A percentile compares a stretch with the other conserved stretches of the same genome.
Conservation (phyloP, 441 rosid species). For the Aleurites moluccanus region DNA sequence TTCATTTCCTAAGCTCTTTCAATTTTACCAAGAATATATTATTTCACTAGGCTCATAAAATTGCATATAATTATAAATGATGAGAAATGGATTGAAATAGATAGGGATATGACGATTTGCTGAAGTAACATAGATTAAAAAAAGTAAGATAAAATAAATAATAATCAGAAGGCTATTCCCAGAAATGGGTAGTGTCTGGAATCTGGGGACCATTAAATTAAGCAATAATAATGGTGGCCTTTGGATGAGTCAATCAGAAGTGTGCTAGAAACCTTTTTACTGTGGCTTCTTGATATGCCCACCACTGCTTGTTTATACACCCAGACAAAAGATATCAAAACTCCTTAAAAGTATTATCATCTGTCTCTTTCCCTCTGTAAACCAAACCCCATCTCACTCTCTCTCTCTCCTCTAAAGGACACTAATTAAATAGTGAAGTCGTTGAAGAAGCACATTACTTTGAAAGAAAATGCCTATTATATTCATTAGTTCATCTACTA, state of each 20-base stretch:
- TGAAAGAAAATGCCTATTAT: neutral
- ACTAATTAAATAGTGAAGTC: neutral
- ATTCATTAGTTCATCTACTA: neutral
- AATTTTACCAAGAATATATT: too few species aligned
- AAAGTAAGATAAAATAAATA: too few species aligned
- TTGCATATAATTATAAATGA: too few species aligned
- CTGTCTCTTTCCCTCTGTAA: constrained; percentile 34
- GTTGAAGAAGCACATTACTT: neutral
- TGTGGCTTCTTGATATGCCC: constrained; percentile 35
- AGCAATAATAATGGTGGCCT: constrained; percentile 21
- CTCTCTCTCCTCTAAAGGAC: neutral
- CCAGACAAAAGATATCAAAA: constrained; percentile 13
- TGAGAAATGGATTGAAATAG: too few species aligned
- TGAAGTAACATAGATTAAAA: too few species aligned
- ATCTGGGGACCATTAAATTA: constrained; percentile 35
- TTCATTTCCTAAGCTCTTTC: too few species aligned
- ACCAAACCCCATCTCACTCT: neutral
- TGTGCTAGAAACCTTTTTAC: constrained; percentile 23
- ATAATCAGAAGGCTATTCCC: neutral
- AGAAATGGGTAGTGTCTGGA: constrained; percentile 1
- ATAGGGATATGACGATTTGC: too few species aligned
- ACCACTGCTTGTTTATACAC: constrained; percentile 23
- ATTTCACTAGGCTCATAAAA: too few species aligned
- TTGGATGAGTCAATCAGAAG: constrained; percentile 26
- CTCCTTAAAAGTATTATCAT: constrained; percentile 27